These are phyloP conservation scores for Clarireedia hainanense DNA, from an alignment of 2,329 filamentous ascomycete genomes.

Conservation along the genomic window DNA sequence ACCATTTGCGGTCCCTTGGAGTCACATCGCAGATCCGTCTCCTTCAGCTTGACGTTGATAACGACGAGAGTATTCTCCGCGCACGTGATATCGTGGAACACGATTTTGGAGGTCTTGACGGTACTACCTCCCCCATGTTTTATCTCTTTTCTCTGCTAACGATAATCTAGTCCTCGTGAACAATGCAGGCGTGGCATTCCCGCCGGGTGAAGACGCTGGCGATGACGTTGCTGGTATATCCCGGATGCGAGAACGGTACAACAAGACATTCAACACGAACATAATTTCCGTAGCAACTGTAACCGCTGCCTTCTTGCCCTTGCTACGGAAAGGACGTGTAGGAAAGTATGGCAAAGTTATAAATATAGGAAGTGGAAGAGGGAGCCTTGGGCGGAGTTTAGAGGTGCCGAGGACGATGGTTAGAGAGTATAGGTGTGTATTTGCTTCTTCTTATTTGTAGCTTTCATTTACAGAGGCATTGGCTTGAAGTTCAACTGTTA, in stretches of 20 bases:
- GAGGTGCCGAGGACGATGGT: not conserved
- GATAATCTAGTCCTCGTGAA: not conserved
- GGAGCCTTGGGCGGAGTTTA: not conserved
- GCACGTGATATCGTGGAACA: slow-evolving; percentile 17
- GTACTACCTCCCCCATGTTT: slow-evolving; percentile 7
- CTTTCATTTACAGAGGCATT: not conserved
- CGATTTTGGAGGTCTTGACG: slow-evolving; percentile 25
- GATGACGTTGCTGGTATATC: not conserved
- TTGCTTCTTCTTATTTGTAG: too few relatives aligned
- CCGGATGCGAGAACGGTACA: slow-evolving; percentile 23
- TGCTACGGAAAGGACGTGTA: slow-evolving; percentile 18
- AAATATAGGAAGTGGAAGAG: slow-evolving; percentile 27
- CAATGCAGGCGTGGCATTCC: not conserved
- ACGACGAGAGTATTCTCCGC: slow-evolving; percentile 21
- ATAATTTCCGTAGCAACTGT: slow-evolving; percentile 36
- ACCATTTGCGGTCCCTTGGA: slow-evolving; percentile 19
- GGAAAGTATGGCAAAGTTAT: slow-evolving; percentile 25
- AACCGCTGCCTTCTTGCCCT: slow-evolving; percentile 25
- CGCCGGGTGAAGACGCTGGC: not conserved
- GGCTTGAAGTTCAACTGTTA: not conserved
- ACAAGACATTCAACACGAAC: slow-evolving; percentile 31
- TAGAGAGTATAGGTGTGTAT: not conserved
- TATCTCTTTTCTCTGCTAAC: not conserved
- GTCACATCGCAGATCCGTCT: slow-evolving; percentile 19
- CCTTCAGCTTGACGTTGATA: slow-evolving; percentile 25